phyloP scores from a whole-genome alignment of 495 filamentous ascomycete genomes.

The Trichoderma reesei region DNA sequence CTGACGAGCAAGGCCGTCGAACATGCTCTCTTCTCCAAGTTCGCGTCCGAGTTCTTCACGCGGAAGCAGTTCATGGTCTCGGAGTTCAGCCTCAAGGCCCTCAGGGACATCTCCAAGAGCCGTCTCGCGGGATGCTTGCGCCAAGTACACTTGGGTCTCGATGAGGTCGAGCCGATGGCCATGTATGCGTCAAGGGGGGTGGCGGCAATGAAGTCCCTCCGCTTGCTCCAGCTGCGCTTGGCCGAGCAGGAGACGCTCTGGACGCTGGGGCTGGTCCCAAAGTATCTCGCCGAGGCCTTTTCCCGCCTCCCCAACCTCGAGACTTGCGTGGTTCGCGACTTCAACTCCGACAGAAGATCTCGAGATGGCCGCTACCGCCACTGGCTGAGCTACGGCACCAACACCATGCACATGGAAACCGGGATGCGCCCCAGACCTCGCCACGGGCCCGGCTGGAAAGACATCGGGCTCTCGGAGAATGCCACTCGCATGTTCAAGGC shows the following conservation, averaged over 20 bases:
- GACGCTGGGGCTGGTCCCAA: constrained; percentile 13
- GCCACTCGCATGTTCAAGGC: neutral
- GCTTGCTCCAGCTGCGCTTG: neutral
- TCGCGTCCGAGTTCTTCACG: constrained; percentile 44
- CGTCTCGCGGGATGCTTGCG: constrained; percentile 29
- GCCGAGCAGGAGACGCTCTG: neutral
- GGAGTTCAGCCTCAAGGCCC: constrained; percentile 34
- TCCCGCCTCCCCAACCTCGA: constrained; percentile 35
- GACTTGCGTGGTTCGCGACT: constrained; percentile 41
- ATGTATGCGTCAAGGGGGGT: neutral
- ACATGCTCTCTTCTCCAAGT: constrained; percentile 29
- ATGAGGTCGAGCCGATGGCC: constrained; percentile 15
- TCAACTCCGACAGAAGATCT: constrained; percentile 23
- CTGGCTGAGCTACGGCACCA: constrained; percentile 30
- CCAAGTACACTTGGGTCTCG: constrained; percentile 40
- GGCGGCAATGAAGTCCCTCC: neutral
- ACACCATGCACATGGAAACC: constrained; percentile 17
- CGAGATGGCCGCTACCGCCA: constrained; percentile 19
- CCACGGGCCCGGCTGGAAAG: neutral
- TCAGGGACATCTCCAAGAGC: constrained; percentile 44
- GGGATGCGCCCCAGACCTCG: constrained; percentile 1
- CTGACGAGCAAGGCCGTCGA: constrained; percentile 38
- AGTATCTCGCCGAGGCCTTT: constrained; percentile 43
- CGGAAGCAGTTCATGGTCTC: constrained; percentile 47
- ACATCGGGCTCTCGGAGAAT: neutral